Percentiles rank a stretch among this genome's conserved stretches.
Conservation (phyloP, 2,329 filamentous ascomycete genomes). For the Penicillium sp. region DNA sequence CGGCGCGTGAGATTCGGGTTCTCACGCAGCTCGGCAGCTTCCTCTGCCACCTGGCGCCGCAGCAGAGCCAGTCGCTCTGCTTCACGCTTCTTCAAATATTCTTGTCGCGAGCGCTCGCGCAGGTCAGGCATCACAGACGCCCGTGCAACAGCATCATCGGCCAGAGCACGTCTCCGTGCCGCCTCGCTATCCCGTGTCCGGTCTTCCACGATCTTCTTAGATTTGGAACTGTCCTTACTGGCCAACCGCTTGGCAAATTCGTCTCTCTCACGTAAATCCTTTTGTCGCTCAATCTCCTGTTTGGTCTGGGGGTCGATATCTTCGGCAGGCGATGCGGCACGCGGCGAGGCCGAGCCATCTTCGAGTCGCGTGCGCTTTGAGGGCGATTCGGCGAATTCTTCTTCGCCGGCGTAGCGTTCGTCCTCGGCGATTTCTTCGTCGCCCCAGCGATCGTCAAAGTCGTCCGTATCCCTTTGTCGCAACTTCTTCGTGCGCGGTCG, state of each 20-base stretch:
- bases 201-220: conserved; percentile 69
- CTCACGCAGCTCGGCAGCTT: conserved; percentile 76
- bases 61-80: conserved; percentile 82
- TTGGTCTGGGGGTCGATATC: conserved; percentile 63
- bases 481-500: conserved; percentile 54
- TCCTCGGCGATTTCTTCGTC: conserved; percentile 63
- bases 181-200: conserved; percentile 60
- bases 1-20: conserved; percentile 72
- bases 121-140: conserved; percentile 76
- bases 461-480: conserved; percentile 52
- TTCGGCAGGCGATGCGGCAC: conserved; percentile 36
- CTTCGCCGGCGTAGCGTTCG: conserved; percentile 47
- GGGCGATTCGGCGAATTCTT: conserved; percentile 68
- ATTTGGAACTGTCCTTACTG: conserved; percentile 69
- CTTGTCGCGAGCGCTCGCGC: conserved; percentile 80
- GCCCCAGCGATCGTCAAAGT: conserved; percentile 79
- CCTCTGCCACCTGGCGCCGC: conserved; percentile 85
- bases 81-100: conserved; percentile 92
- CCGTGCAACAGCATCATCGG: conserved; percentile 68
- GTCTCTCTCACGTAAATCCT: conserved; percentile 73
- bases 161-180: conserved; percentile 63
- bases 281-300: conserved; percentile 60
- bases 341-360: conserved; percentile 47
- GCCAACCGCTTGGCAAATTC: conserved; percentile 77
- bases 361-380: conserved; percentile 71